Evolutionary conservation across 2,329 filamentous ascomycete genomes (phyloP), one percentile per base, ranked within the genome.

Genomic region (Paracoccidioides lutzii): DNA sequence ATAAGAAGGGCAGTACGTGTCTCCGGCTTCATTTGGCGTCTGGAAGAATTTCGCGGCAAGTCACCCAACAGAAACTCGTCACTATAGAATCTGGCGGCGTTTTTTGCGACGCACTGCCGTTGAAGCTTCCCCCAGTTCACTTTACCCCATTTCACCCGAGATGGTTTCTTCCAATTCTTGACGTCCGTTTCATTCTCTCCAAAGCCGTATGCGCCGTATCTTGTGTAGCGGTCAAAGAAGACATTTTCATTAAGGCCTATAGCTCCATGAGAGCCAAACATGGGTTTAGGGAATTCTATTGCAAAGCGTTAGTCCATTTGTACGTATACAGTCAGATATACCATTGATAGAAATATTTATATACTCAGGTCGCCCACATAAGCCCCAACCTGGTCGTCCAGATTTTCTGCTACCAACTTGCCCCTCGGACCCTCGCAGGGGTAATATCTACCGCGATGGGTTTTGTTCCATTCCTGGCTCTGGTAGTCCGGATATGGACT

Each of bases 1-100:
- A 96, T 80, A 0, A 96, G 80, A 5, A 96, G 78, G 2, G 88
- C 90, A 0, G 87, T 91, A 28, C 88, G 79, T 0, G 79, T 71
- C 71, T 71, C 52, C 72, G 73, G 62, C 67, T 57, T 45, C 51
- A 51, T 59, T 59, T 57, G 54, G 15, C 37, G 38, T 37, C 38
- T 53, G 7, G 58, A 22, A n/a, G 3, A 58, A 45, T 55, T 59
- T 4, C 4, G 49, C 38, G 53, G 55, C 51, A 53, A 44, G 56
- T 43, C 63, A 52, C 10, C 43, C 43, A 49, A n/a, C 2, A 12
- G 59, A 46, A 40, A 57, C 48, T 55, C 63, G 58, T 56, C 62
- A 52, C 51, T 66, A 61, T 73, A 75, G 67, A 76, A 93, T 22
- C 88, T 81, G 41, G 79, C 78, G 56, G 78, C 75, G 69, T 94